Base-by-base conservation (phyloP, 768 basidiomycete genomes). In the Hirschioporus abietinus region DNA sequence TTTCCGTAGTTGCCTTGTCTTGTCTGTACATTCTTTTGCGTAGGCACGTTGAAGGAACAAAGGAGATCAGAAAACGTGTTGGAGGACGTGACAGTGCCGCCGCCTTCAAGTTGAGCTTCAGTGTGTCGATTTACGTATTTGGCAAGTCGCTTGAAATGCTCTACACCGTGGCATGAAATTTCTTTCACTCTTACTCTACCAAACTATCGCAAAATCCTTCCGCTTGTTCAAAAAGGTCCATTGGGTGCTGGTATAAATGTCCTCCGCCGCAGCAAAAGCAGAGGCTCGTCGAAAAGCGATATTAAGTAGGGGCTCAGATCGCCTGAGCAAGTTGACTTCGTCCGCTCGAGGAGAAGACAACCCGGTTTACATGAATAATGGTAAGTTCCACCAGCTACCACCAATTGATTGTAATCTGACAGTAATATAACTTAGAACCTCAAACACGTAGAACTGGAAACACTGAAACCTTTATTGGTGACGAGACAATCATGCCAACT, bases 1-100 rank as follows among this genome's bases (percentile, higher is more conserved):
- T 80, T 67, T 96, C 95, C 4, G 90, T 92, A 0, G 90, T 95
- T 0, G 90, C 86, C 74, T 92, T 95, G 80, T 96, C 95, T 80
- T 91, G 90, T 66, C 78, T 79, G 58, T 81, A 71, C 74, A 81
- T 81, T 34, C 20, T 15, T 61, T 3, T 61, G 30, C 3, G 12
- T 1, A 35, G 66, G 12, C 35, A 65, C 25, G 60, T 34, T 17
- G 60, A 34, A 15, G 25, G 10, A 18, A 61, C 24, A 25, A 26
- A 25, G 60, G 60, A 7, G 30, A 61, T 3, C 23, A 24, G 60
- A 24, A 18, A 12, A 34, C 60, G 60, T 15, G 24, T 4, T 59
- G 58, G 9, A n/a, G 30, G n/a, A n/a, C n/a, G 35, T 36, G 35
- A 15, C 35, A 6, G 42, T 52, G 42, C 12, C 12, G 15, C 12